A percentile compares a stretch with the other conserved stretches of the same genome.
These are phyloP conservation scores for Halophytophthora polymorphica DNA, from an alignment of 352 stramenopile species.

Conservation along the genomic window DNA sequence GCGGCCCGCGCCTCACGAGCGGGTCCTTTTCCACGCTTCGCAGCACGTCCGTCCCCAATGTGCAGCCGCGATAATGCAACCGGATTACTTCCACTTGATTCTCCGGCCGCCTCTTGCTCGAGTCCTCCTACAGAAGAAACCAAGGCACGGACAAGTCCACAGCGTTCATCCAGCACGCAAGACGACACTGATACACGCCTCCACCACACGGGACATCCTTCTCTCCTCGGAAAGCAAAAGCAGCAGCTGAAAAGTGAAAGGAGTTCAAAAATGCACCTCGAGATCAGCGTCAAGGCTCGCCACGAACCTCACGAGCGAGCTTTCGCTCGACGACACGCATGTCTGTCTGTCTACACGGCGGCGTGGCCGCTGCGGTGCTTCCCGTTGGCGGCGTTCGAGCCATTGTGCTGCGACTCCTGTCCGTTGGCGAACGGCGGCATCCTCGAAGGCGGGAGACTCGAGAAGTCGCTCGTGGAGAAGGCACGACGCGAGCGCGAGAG, in stretches of 20 bases:
- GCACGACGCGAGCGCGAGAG: constrained; percentile 52
- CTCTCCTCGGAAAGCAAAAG: no score
- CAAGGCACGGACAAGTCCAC: no score
- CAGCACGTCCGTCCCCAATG: no score
- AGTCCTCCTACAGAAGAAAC: no score
- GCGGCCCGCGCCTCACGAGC: no score
- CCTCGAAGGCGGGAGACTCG: constrained; percentile 16
- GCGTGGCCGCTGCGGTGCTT: constrained; percentile 10
- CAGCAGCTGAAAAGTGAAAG: no score
- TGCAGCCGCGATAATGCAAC: no score
- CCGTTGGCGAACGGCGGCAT: constrained; percentile 18
- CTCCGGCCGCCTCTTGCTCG: no score
- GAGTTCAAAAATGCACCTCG: not conserved
- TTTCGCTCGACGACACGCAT: constrained; percentile 7
- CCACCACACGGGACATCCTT: no score
- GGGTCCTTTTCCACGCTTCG: no score
- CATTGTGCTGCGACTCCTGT: constrained; percentile 6
- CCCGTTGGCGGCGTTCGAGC: constrained; percentile 2
- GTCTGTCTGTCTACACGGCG: constrained; percentile 13
- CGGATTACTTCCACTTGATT: constrained; percentile 3
- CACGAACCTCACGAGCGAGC: not conserved
- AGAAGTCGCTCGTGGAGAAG: constrained; percentile 64
- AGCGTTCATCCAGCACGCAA: no score
- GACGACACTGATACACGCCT: no score
- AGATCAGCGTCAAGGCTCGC: not conserved